Evolutionary conservation across 2,329 filamentous ascomycete species (phyloP), one percentile per base, ranked within the genome.

Genomic region (Ophiocordyceps australis): DNA sequence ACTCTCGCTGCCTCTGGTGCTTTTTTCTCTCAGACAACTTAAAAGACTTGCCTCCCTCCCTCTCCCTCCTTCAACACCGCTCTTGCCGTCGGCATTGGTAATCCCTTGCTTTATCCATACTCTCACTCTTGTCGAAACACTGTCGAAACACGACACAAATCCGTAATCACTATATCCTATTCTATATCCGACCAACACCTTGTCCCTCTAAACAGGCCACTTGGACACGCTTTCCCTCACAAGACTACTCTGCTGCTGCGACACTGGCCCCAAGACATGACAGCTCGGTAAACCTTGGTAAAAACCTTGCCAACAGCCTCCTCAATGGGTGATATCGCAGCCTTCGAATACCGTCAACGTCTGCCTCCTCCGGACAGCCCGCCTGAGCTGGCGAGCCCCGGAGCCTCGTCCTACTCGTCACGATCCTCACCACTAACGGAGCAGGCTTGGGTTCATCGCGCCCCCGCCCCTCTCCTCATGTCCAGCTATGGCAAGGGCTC

Each of bases 241-340:
- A 14, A 14, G 26, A 24, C 26, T 23, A 17, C 21, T 19, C 20
- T 10, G 9, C 14, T n/a, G n/a, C n/a, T n/a, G n/a, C n/a, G n/a
- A n/a, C n/a, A n/a, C n/a, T n/a, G n/a, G n/a, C n/a, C n/a, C n/a
- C n/a, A n/a, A n/a, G n/a, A n/a, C n/a, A n/a, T n/a, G n/a, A n/a
- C n/a, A n/a, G n/a, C n/a, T n/a, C n/a, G n/a, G n/a, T n/a, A n/a
- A n/a, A n/a, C n/a, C n/a, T n/a, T n/a, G n/a, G n/a, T n/a, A n/a
- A n/a, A n/a, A n/a, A n/a, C n/a, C n/a, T n/a, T n/a, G n/a, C n/a
- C n/a, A n/a, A n/a, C n/a, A n/a, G n/a, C 40, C 37, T 38, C 54
- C 46, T 55, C 61, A 62, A 69, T 68, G 64, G 63, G 62, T 52
- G 55, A 61, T 52, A 43, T 59, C 55, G 47, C 58, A 43, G 50